Base-by-base conservation (phyloP, 78 protist genomes). In the Tieghemostelium lacteum region DNA sequence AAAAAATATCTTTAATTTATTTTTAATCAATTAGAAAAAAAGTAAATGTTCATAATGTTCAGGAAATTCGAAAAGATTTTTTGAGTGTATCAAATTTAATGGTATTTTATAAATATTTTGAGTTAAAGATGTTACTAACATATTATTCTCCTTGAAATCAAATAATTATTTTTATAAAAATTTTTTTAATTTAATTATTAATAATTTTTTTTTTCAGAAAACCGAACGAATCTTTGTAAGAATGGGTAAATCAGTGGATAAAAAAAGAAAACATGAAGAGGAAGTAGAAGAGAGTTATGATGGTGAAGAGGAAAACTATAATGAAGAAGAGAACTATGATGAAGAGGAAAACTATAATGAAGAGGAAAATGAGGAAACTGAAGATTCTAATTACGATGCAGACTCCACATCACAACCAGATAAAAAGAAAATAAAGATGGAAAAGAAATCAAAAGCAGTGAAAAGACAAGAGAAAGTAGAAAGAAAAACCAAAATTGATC, bases 401-500 rank as follows among this genome's bases (percentile, higher is more conserved):
- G 10, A 45, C 52, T 66, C 7, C 10, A 49, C 36, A 37, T 49
- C 55, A 60, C 62, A 61, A 26, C 66, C 45, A 22, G 70, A 3
- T 14, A 8, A 14, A 3, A 29, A 65, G 4, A 77, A 77, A 67
- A 40, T 1, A 17, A 65, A 65, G 34, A 4, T 37, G 45, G 61
- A 72, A 5, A 69, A 64, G 60, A 76, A 65, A 54, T 36, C 73
- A 29, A 70, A 64, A 33, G 42, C 3, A 31, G 83, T 74, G 28
- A 75, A 87, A 31, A 78, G 87, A 67, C 73, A 87, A 36, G 77
- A 67, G 19, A 69, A 74, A 58, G 24, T 72, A 5, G 61, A 42
- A 34, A 87, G 75, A 69, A 76, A 72, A 45, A n/a, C 85, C 20
- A 87, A 87, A 37, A 70, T 66, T 19, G 89, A 83, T 31, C 28